Evolutionary conservation across 805 yeast species (phyloP).

Genomic region (Yamadazyma sp.): DNA sequence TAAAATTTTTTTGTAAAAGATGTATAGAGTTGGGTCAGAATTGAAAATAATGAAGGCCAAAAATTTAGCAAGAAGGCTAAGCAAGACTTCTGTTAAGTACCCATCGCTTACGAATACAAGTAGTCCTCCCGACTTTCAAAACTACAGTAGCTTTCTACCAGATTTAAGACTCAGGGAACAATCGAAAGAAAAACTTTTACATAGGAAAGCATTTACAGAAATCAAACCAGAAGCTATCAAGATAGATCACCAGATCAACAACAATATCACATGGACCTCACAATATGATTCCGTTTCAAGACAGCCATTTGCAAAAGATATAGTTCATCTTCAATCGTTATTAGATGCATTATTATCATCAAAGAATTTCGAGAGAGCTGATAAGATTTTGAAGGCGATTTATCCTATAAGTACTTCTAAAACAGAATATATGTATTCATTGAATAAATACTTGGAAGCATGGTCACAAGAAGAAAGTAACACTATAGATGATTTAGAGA

Average conservation of each 20-base stretch:
- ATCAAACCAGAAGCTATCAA: constrained; percentile 6
- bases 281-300: constrained; percentile 39
- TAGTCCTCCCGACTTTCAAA: constrained; percentile 1
- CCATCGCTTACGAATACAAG: background rate
- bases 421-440: constrained; percentile 59
- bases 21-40: no score
- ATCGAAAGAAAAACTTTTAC: constrained; percentile 1
- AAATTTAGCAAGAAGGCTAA: no score
- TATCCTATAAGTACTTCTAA: constrained; percentile 18
- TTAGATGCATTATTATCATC: constrained; percentile 75
- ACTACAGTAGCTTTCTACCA: constrained; percentile 3
- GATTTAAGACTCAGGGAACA: background rate
- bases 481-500: constrained; percentile 41
- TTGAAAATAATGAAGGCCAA: no score
- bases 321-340: constrained; percentile 68
- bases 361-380: constrained; percentile 66
- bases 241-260: background rate
- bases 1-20: no score
- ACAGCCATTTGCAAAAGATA: constrained; percentile 50
- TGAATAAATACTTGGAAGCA: constrained; percentile 59
- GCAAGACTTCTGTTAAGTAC: no score
- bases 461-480: constrained; percentile 39
- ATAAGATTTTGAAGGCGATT: constrained; percentile 60
- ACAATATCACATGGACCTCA: constrained; percentile 35
- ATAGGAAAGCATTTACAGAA: constrained; percentile 10